A percentile compares a stretch with the other conserved stretches of the same genome.
These are phyloP conservation scores for Mycena rebaudengoi DNA, from an alignment of 768 basidiomycete genomes.

Conservation along the genomic window DNA sequence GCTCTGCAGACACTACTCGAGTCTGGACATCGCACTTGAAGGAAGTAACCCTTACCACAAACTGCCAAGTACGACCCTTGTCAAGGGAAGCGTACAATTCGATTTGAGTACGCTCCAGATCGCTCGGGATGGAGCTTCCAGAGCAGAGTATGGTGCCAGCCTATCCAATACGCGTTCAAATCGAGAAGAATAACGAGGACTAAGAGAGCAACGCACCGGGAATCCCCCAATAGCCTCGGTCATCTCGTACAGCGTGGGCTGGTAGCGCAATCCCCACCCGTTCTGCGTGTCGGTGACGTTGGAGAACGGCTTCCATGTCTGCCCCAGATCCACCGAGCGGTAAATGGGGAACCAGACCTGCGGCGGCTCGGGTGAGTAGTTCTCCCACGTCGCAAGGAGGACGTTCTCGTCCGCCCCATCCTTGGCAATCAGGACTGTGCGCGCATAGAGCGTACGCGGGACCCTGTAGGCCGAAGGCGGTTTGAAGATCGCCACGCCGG, in stretches of 20 bases:
- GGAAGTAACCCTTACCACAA: conserved; percentile 11
- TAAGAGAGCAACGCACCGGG: conserved; percentile 3
- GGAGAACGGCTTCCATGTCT: conserved; percentile 25
- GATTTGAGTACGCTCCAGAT: conserved; percentile 27
- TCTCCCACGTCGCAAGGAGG: conserved; percentile 31
- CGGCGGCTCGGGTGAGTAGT: conserved; percentile 31
- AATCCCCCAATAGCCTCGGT: conserved; percentile 17
- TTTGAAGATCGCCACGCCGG: conserved; percentile 19
- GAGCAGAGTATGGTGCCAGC: conserved; percentile 28
- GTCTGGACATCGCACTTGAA: neutral
- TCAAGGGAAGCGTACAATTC: conserved; percentile 28
- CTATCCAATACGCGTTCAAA: neutral
- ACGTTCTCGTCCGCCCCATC: conserved; percentile 27
- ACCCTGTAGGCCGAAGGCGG: conserved; percentile 26
- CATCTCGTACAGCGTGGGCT: conserved; percentile 28
- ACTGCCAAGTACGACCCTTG: conserved; percentile 24
- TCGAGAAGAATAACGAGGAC: neutral
- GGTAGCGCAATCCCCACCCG: conserved; percentile 29
- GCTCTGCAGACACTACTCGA: conserved; percentile 1
- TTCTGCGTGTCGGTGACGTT: conserved; percentile 27
- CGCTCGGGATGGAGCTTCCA: conserved; percentile 29
- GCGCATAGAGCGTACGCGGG: conserved; percentile 30
- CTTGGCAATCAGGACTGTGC: conserved; percentile 24
- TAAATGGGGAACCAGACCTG: conserved; percentile 25
- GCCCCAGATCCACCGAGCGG: conserved; percentile 25